Percentiles rank a stretch among this genome's conserved stretches.
These are phyloP conservation scores for Hymenoscyphus repandus DNA, from an alignment of 2,329 filamentous ascomycete genomes.

Conservation along the genomic window DNA sequence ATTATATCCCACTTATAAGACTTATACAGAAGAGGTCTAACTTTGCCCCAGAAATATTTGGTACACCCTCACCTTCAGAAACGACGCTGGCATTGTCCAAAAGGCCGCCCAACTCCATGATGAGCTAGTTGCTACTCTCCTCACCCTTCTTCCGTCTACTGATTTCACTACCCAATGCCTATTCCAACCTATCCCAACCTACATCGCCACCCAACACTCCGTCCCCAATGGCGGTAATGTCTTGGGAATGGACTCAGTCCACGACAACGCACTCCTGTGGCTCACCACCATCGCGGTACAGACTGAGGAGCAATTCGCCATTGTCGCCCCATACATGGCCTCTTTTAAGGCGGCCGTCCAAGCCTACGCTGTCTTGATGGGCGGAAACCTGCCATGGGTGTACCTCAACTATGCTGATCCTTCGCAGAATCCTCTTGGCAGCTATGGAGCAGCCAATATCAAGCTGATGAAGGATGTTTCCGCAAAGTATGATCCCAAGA, in stretches of 20 bases:
- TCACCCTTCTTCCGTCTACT: neutral
- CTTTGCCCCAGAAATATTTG: neutral
- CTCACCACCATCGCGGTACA: neutral
- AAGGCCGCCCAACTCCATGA: neutral
- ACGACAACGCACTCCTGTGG: neutral
- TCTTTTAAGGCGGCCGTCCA: neutral
- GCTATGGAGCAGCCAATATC: slow-evolving; percentile 3
- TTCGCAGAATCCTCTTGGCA: neutral
- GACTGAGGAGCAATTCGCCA: neutral
- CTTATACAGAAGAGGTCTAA: too few relatives aligned
- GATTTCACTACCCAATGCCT: slow-evolving; percentile 19
- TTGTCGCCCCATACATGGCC: neutral
- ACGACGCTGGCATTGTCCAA: neutral
- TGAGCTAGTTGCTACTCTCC: neutral
- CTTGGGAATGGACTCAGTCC: slow-evolving; percentile 27
- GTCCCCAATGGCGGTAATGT: slow-evolving; percentile 30
- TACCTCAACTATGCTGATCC: slow-evolving; percentile 8
- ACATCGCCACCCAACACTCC: slow-evolving; percentile 23
- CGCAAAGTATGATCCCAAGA: neutral
- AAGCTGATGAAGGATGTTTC: slow-evolving; percentile 1
- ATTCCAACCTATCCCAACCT: slow-evolving; percentile 31
- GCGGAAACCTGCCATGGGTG: neutral
- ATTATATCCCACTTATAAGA: too few relatives aligned
- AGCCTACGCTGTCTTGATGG: neutral
- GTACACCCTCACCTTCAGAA: neutral